Conservation (phyloP, 31 red algal species). For the Odonthalia washingtoniensis region DNA sequence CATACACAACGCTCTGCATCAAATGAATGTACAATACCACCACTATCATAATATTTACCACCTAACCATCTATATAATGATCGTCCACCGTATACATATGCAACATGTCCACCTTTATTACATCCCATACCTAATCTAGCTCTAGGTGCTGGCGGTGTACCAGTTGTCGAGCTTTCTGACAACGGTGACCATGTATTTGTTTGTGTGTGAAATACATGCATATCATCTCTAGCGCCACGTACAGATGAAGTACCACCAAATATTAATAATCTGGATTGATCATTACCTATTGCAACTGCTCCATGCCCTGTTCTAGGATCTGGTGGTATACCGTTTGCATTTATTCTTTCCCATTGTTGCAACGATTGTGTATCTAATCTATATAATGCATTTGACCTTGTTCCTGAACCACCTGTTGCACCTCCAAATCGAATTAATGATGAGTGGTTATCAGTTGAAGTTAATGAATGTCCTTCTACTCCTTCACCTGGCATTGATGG, state of each 20-base stretch:
- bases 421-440: constrained; percentile 69
- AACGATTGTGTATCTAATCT: constrained; percentile 3
- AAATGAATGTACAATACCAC: constrained; percentile 44
- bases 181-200: constrained; percentile 72
- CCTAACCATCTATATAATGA: constrained; percentile 70
- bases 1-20: constrained; percentile 63
- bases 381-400: constrained; percentile 28
- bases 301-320: constrained; percentile 61
- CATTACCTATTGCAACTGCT: constrained; percentile 50
- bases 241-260: constrained; percentile 63
- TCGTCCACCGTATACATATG: constrained; percentile 66
- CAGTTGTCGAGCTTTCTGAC: constrained; percentile 12
- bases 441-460: constrained; percentile 26
- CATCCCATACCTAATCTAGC: constrained; percentile 54
- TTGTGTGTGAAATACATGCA: constrained; percentile 61
- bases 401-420: constrained; percentile 16
- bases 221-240: constrained; percentile 47
- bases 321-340: constrained; percentile 47
- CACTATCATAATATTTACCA: constrained; percentile 61
- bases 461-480: constrained; percentile 60
- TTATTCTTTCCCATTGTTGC: constrained; percentile 31
- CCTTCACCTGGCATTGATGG: constrained; percentile 1
- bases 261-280: constrained; percentile 55
- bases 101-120: constrained; percentile 30
- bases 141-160: constrained; percentile 42